Base-by-base conservation (phyloP, 768 basidiomycete species). In the Mycena leptocephala region DNA sequence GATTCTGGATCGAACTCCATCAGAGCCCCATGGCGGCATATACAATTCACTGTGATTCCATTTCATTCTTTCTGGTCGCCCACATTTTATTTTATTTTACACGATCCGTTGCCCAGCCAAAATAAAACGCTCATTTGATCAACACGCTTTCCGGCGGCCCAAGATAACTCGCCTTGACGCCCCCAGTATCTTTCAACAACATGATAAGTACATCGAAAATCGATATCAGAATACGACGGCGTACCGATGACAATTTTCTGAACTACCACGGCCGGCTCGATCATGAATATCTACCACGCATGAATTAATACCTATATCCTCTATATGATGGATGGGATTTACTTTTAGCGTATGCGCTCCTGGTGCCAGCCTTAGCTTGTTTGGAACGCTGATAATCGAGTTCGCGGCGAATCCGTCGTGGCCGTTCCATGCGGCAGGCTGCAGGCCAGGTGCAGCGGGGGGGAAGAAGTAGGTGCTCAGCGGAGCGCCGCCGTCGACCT, bases 291-390 rank as follows among this genome's bases (percentile, higher is more conserved):
- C 89, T 89, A 70, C 20, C 41, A 10, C 13, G 41, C 22, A 9
- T 28, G 55, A 9, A 65, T 41, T 33, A 65, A 65, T 51, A n/a
- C n/a, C n/a, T n/a, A n/a, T n/a, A n/a, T n/a, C n/a, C n/a, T n/a
- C n/a, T n/a, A n/a, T n/a, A n/a, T 24, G 22, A 46, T 35, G 68
- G n/a, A 10, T 24, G 63, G n/a, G 41, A 77, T 80, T 24, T 56
- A 92, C 89, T 84, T 89, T 93, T 68, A 94, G 81, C 2, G 91
- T 93, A 82, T 94, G 93, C 18, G 88, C 86, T 1, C 92, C 92
- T 22, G 92, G 87, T 9, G 78, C 77, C 8, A 88, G 76, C 11
- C 79, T 84, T 76, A 91, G 87, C 9, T 72, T 84, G 30, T 86
- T 87, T 3, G 81, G 79, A 7, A 88, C 86, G 2, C 83, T 74